These are phyloP conservation scores for Nicotiana undulata DNA, from an alignment of 257 asterid species.

Conservation along the genomic window DNA sequence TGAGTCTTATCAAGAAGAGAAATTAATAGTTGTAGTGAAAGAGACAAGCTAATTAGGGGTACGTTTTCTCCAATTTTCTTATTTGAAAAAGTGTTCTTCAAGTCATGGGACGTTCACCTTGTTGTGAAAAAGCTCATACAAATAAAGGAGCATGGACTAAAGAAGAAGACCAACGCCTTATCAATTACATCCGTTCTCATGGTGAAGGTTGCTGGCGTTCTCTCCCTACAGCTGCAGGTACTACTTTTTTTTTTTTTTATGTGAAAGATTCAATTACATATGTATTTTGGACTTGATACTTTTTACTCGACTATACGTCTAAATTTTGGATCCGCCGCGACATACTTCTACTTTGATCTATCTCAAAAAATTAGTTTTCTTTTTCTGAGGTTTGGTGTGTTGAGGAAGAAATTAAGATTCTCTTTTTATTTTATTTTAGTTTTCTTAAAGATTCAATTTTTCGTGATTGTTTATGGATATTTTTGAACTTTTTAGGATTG, in stretches of 20 bases:
- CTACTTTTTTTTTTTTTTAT: not conserved
- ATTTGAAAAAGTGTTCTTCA: too few species aligned
- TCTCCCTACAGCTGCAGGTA: conserved; percentile 96
- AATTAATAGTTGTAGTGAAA: not conserved
- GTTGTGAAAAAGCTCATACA: conserved; percentile 94
- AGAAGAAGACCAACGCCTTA: conserved; percentile 86
- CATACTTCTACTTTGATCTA: not conserved
- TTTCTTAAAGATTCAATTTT: not conserved
- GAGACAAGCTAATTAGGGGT: not conserved
- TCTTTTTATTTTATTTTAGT: not conserved
- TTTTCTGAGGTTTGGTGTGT: not conserved
- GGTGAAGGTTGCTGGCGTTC: conserved; percentile 99
- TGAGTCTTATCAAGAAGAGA: not conserved
- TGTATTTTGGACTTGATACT: too few species aligned
- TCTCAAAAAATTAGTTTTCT: not conserved
- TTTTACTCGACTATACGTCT: not conserved
- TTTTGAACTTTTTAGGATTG: conserved; percentile 38
- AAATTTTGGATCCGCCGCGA: not conserved
- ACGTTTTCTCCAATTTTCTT: too few species aligned
- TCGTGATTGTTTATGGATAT: not conserved
- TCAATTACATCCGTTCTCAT: conserved; percentile 61
- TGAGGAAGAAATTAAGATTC: not conserved
- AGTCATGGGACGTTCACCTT: conserved; percentile 88
- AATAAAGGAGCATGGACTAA: conserved; percentile 98
- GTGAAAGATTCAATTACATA: too few species aligned